phyloP scores from a whole-genome alignment of 1,139 yeast genomes.

The Yamadazyma epiphylla region DNA sequence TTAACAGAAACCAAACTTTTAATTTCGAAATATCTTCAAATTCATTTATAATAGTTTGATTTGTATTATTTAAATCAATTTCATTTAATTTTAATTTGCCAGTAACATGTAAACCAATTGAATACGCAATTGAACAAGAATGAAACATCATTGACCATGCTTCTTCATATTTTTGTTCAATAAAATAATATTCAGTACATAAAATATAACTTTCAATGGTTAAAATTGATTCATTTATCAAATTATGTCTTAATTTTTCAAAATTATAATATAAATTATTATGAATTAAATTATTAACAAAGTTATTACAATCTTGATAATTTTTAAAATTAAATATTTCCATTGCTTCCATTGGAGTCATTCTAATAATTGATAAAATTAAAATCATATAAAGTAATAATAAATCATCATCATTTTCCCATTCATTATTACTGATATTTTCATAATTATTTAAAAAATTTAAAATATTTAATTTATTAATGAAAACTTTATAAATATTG shows the following conservation, averaged over 20 bases:
- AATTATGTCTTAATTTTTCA: conserved; percentile 42
- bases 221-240: conserved; percentile 42
- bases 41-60: conserved; percentile 20
- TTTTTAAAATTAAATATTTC: conserved; percentile 23
- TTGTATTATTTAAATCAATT: conserved; percentile 8
- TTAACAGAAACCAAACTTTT: conserved; percentile 49
- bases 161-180: conserved; percentile 47
- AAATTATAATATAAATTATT: conserved; percentile 31
- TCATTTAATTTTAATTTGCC: conserved; percentile 20
- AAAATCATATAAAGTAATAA: conserved; percentile 43
- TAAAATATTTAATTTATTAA: conserved; percentile 22
- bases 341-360: conserved; percentile 30
- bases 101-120: conserved; percentile 50
- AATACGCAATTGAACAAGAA: conserved; percentile 46
- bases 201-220: conserved; percentile 48
- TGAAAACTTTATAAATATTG: conserved; percentile 29
- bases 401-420: conserved; percentile 52
- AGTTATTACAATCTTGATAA: conserved; percentile 18
- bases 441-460: conserved; percentile 28
- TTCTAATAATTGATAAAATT: conserved; percentile 35
- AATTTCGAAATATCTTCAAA: conserved; percentile 31
- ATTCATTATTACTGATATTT: conserved; percentile 28
- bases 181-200: conserved; percentile 49
- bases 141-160: conserved; percentile 48
- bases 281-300: conserved; percentile 20